These are phyloP conservation scores for Boletus semigastroideus DNA, from an alignment of 1,284 basidiomycete genomes.

Conservation along the genomic window DNA sequence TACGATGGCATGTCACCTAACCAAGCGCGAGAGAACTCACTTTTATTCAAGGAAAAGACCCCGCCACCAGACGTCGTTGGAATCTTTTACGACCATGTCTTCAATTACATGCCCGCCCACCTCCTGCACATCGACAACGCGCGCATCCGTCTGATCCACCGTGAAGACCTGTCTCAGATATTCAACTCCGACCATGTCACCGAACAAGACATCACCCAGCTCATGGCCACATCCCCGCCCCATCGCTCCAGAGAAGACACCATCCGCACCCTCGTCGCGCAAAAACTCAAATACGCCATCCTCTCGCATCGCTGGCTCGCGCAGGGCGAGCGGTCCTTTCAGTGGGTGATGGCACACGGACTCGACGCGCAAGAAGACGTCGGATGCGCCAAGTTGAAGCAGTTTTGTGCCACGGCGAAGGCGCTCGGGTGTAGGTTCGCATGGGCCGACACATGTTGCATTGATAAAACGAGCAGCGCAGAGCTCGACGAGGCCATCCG, in stretches of 20 bases:
- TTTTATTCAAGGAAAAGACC: too few relatives aligned
- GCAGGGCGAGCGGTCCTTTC: slow-evolving; percentile 20
- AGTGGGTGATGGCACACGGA: slow-evolving; percentile 5
- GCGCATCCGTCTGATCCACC: slow-evolving; percentile 14
- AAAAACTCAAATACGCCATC: slow-evolving; percentile 19
- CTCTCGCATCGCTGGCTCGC: slow-evolving; percentile 25
- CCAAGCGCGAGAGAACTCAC: too few relatives aligned
- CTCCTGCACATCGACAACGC: slow-evolving; percentile 15
- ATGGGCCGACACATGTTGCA: slow-evolving; percentile 25
- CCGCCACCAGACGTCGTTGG: neutral
- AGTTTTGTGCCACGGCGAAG: slow-evolving; percentile 17
- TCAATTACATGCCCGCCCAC: slow-evolving; percentile 23
- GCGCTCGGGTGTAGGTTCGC: slow-evolving; percentile 13
- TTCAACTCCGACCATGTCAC: slow-evolving; percentile 3
- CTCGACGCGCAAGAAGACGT: too few relatives aligned
- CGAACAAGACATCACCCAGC: slow-evolving; percentile 4
- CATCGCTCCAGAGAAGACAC: slow-evolving; percentile 3
- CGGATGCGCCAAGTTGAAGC: slow-evolving; percentile 16
- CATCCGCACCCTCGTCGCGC: slow-evolving; percentile 3
- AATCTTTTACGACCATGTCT: slow-evolving; percentile 22
- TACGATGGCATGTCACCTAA: too few relatives aligned
- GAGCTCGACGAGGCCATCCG: slow-evolving; percentile 25
- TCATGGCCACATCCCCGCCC: neutral
- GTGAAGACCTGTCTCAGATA: slow-evolving; percentile 9
- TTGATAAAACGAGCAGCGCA: slow-evolving; percentile 21